Conservation (phyloP, 306 rosid species). For the Abrus precatorius region DNA sequence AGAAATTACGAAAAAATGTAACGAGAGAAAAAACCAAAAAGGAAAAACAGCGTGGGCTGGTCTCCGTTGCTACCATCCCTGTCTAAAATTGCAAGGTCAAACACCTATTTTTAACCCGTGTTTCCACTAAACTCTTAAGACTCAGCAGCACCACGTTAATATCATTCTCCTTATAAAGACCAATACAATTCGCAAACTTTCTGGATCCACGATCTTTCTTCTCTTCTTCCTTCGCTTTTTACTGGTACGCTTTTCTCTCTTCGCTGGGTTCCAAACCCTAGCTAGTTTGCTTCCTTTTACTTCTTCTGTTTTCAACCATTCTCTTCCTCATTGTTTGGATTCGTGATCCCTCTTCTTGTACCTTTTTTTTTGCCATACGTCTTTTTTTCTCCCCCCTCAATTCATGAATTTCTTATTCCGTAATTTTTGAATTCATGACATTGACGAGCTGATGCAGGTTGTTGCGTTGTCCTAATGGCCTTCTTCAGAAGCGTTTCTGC, state of each 20-base stretch:
- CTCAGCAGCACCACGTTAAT: background rate
- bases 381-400: background rate
- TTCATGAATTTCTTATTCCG: background rate
- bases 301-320: background rate
- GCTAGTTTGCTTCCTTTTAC: background rate
- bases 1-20: no score
- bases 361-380: background rate
- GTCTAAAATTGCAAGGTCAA: background rate
- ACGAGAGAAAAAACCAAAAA: no score
- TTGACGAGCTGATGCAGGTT: constrained; percentile 39
- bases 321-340: background rate
- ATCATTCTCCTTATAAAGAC: constrained; percentile 35
- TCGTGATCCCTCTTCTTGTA: constrained; percentile 17
- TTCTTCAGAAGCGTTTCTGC: constrained; percentile 74
- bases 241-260: constrained; percentile 20
- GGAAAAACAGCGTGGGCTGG: no score
- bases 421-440: background rate
- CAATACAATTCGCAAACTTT: constrained; percentile 32
- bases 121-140: background rate
- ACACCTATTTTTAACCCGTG: background rate
- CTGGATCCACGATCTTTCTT: constrained; percentile 39
- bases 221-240: constrained; percentile 25
- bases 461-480: constrained; percentile 50
- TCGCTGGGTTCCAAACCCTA: constrained; percentile 27
- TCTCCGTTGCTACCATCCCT: background rate